Conservation (phyloP, 73 alveolate species). For the Paramecium octaurelia region DNA sequence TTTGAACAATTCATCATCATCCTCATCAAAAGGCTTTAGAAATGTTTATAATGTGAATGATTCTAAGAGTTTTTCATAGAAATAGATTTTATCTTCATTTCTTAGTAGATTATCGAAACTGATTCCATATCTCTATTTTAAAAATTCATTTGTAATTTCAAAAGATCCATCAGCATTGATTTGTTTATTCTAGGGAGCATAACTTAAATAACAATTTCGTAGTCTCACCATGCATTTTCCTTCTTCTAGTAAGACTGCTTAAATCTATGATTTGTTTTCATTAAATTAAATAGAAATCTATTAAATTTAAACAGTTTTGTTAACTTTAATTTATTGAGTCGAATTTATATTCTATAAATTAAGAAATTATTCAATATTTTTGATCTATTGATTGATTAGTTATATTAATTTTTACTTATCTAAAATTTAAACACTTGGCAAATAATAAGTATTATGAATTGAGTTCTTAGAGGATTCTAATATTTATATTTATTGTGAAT, state of each 20-base stretch:
- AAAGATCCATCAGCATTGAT: constrained; percentile 5
- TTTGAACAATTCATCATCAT: constrained; percentile 24
- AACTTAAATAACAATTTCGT: not conserved
- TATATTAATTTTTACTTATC: not conserved
- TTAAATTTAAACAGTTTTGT: not conserved
- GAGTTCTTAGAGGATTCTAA: not conserved
- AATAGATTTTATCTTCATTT: not conserved
- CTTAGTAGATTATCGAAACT: not conserved
- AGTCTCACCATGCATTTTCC: not conserved
- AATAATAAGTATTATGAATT: constrained; percentile 4
- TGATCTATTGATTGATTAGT: not conserved
- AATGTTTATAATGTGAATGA: not conserved
- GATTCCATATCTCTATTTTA: not conserved
- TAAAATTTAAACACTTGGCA: not conserved
- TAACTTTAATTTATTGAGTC: not conserved
- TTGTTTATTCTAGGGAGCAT: not conserved
- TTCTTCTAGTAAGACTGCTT: not conserved
- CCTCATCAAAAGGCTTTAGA: not conserved
- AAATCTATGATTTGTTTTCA: not conserved
- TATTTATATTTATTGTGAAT: not conserved
- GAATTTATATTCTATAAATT: not conserved
- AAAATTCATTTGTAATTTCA: not conserved
- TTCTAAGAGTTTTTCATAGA: not conserved
- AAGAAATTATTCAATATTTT: not conserved
- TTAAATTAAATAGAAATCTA: not conserved